These are phyloP conservation scores for Vigna angularis DNA, from an alignment of 306 rosid species.

Conservation along the genomic window DNA sequence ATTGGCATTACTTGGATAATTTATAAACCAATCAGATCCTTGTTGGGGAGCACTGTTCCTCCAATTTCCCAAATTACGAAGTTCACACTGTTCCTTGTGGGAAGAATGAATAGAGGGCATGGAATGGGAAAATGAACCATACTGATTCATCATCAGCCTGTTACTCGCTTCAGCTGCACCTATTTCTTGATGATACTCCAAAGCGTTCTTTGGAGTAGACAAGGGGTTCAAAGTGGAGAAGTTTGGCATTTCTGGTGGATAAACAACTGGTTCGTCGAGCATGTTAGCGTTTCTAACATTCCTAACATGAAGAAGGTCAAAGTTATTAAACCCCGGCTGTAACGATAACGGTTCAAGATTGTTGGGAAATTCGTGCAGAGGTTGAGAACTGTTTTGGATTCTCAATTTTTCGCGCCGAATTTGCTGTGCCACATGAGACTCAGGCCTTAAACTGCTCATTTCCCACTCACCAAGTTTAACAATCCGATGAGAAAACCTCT, in stretches of 20 bases:
- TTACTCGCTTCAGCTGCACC: conserved; percentile 38
- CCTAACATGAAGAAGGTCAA: conserved; percentile 63
- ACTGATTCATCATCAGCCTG: conserved; percentile 39
- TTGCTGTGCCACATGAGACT: conserved; percentile 86
- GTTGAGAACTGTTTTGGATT: conserved; percentile 54
- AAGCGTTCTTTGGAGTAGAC: conserved; percentile 34
- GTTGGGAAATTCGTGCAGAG: conserved; percentile 46
- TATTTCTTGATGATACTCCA: conserved; percentile 44
- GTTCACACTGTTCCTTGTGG: conserved; percentile 40
- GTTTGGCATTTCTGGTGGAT: conserved; percentile 57
- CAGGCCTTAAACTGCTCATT: conserved; percentile 67
- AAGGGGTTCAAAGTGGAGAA: conserved; percentile 45
- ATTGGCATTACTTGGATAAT: conserved; percentile 48
- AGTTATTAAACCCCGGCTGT: conserved; percentile 48
- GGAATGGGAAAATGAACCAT: conserved; percentile 41
- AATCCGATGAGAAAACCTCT: background rate
- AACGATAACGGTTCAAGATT: conserved; percentile 45
- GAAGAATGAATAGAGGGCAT: conserved; percentile 33
- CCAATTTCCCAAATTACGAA: conserved; percentile 50
- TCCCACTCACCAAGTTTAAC: conserved; percentile 45
- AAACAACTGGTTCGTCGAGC: conserved; percentile 56
- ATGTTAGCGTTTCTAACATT: conserved; percentile 60
- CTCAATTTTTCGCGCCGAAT: conserved; percentile 85
- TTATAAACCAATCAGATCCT: conserved; percentile 62
- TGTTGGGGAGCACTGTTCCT: conserved; percentile 48